These are phyloP conservation scores for Tulasnella sp. DNA, from an alignment of 768 basidiomycete species.

Conservation along the genomic window DNA sequence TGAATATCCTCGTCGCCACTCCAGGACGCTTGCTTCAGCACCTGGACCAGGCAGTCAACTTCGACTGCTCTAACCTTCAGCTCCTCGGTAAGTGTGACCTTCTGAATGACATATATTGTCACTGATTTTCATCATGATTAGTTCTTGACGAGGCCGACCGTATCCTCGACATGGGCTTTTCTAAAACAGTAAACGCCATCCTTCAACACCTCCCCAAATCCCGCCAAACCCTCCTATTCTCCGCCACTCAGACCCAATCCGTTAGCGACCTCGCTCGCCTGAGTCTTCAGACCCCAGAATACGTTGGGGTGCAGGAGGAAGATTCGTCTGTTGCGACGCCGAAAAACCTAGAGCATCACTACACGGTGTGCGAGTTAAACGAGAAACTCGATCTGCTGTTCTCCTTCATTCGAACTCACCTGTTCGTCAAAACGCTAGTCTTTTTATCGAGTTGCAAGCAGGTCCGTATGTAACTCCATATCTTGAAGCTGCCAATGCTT, in stretches of 20 bases:
- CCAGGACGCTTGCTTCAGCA: constrained; percentile 92
- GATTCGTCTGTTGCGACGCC: constrained; percentile 44
- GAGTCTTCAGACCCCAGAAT: constrained; percentile 70
- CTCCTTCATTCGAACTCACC: constrained; percentile 89
- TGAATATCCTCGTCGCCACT: constrained; percentile 99
- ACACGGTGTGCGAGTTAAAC: constrained; percentile 71
- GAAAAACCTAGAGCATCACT: constrained; percentile 74
- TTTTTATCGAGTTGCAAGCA: constrained; percentile 95
- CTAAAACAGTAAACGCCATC: constrained; percentile 77
- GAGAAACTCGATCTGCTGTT: constrained; percentile 84
- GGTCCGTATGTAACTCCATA: constrained; percentile 26
- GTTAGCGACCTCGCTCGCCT: constrained; percentile 81
- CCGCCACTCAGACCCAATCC: constrained; percentile 90
- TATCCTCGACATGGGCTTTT: constrained; percentile 93
- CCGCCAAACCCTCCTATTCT: constrained; percentile 92
- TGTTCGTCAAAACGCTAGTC: constrained; percentile 83
- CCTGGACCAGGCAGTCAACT: constrained; percentile 96
- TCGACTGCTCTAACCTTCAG: constrained; percentile 86
- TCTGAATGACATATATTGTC: background rate
- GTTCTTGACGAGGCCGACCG: constrained; percentile 96
- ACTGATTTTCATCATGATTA: constrained; percentile 23
- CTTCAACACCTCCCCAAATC: constrained; percentile 83
- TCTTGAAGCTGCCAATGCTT: background rate
- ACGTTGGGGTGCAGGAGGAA: constrained; percentile 49
- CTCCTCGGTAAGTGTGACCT: constrained; percentile 54